Base-by-base conservation (phyloP, 2,329 filamentous ascomycete species). In the Stachybotrys echinatus region DNA sequence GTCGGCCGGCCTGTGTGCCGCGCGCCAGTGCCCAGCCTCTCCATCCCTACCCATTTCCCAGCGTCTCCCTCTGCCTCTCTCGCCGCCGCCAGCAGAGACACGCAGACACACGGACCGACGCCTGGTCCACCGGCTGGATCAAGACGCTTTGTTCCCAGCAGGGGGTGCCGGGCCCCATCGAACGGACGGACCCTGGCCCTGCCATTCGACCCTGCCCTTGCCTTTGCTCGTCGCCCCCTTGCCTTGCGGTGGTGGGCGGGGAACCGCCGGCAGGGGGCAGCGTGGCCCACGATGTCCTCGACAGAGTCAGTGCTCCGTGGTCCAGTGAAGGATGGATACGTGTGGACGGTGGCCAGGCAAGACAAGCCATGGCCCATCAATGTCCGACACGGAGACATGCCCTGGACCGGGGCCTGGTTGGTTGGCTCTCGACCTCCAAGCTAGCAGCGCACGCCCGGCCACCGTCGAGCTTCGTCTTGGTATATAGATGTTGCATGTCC, bases 401-500 rank as follows among this genome's bases (percentile, higher is more conserved):
- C 43, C 22, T 45, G 17, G 43, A 27, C 43, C 31, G 43, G 43
- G 21, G 23, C 22, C 21, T 19, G 20, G 38, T 40, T 31, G 21
- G 43, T 45, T n/a, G 22, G 22, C 43, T n/a, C 8, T 27, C 21
- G 14, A 45, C 21, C 27, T 23, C 42, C 43, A 31, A 27, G 19
- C 7, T 14, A 17, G 4, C 2, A 22, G 19, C 43, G n/a, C 21
- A 27, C 43, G 22, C 21, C n/a, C 10, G 19, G 17, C 17, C 17
- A 12, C 38, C 38, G 12, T n/a, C 12, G 18, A 10, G 46, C 45
- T 44, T 31, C 44, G 50, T 45, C 46, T 55, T 51, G 52, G 58
- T 64, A 64, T 64, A 64, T 64, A 64, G 61, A 50, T 56, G 50
- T 52, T 27, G 44, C 27, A 52, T 55, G 49, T 55, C 60, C 60